These are phyloP conservation scores for Naganishia antarctica DNA, from an alignment of 768 basidiomycete genomes.

Conservation along the genomic window DNA sequence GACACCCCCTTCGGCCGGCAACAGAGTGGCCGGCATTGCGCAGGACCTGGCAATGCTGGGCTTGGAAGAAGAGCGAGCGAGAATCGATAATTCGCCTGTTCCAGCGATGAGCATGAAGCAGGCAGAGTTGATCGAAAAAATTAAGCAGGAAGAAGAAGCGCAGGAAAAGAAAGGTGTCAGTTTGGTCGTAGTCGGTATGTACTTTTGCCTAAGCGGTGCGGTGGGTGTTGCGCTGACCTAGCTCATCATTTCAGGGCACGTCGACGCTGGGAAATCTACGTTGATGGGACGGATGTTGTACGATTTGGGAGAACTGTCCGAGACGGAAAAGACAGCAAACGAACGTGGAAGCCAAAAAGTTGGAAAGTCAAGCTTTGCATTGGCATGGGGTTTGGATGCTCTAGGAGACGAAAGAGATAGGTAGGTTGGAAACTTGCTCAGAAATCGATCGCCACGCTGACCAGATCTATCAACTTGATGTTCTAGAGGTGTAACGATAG, in stretches of 20 bases:
- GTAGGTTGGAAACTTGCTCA: conserved; percentile 51
- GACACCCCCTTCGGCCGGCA: conserved; percentile 27
- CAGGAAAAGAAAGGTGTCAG: conserved; percentile 65
- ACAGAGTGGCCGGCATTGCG: conserved; percentile 21
- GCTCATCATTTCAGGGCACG: conserved; percentile 65
- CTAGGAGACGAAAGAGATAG: conserved; percentile 86
- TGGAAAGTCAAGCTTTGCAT: conserved; percentile 92
- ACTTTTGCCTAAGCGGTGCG: background rate
- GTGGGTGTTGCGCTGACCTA: background rate
- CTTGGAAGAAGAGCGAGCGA: conserved; percentile 55
- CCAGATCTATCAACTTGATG: background rate
- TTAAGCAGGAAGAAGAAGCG: conserved; percentile 55
- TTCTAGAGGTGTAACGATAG: conserved; percentile 94
- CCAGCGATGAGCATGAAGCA: conserved; percentile 66
- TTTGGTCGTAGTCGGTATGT: conserved; percentile 83
- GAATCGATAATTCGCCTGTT: conserved; percentile 53
- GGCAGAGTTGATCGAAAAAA: conserved; percentile 81
- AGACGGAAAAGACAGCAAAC: conserved; percentile 75
- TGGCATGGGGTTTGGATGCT: conserved; percentile 97
- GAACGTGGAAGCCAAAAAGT: conserved; percentile 82
- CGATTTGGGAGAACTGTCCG: conserved; percentile 80
- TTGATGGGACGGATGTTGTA: conserved; percentile 91
- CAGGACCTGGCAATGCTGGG: conserved; percentile 73
- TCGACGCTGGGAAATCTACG: conserved; percentile 98
- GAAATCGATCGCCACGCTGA: background rate